Evolutionary conservation across 2,329 filamentous ascomycete species (phyloP).

Genomic region (Paecilomyces niveus): DNA sequence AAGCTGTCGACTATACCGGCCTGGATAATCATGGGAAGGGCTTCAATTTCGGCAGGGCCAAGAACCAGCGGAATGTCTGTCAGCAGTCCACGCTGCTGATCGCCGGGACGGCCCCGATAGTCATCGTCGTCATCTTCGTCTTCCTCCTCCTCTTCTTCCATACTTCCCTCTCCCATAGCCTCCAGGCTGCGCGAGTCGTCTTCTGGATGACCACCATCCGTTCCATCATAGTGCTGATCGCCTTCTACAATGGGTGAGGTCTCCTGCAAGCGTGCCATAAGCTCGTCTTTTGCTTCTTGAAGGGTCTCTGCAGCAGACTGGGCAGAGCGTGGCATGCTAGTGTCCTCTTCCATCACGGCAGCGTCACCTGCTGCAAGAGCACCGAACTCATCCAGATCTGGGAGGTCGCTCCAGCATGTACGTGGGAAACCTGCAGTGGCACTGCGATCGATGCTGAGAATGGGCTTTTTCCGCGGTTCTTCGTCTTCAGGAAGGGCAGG

Average conservation of each 20-base stretch:
- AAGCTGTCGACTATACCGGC: conserved; percentile 84
- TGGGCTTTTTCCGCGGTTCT: conserved; percentile 32
- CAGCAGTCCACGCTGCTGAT: conserved; percentile 64
- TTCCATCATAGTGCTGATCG: conserved; percentile 36
- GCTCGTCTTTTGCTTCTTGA: conserved; percentile 45
- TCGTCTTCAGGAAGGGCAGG: conserved; percentile 28
- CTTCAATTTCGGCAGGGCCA: conserved; percentile 91
- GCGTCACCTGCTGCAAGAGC: conserved; percentile 30
- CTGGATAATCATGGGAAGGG: conserved; percentile 94
- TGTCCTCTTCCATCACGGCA: conserved; percentile 38
- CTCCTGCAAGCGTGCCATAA: conserved; percentile 44
- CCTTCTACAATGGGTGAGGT: conserved; percentile 33
- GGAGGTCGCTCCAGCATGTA: conserved; percentile 37
- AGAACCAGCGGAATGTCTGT: conserved; percentile 93
- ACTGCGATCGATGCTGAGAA: conserved; percentile 35
- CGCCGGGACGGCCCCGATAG: conserved; percentile 44
- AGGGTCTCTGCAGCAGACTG: conserved; percentile 43
- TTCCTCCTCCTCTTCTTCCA: conserved; percentile 44
- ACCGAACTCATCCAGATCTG: conserved; percentile 36
- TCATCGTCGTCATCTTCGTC: conserved; percentile 48
- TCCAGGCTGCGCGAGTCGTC: conserved; percentile 37
- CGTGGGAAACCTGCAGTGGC: conserved; percentile 32
- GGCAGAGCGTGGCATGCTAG: conserved; percentile 39
- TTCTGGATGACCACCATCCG: conserved; percentile 35
- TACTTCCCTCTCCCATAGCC: conserved; percentile 36